Percentiles rank a stretch among this genome's conserved stretches.
Conservation (phyloP, 108 stramenopile genomes). For the Aurantiochytrium sp. region DNA sequence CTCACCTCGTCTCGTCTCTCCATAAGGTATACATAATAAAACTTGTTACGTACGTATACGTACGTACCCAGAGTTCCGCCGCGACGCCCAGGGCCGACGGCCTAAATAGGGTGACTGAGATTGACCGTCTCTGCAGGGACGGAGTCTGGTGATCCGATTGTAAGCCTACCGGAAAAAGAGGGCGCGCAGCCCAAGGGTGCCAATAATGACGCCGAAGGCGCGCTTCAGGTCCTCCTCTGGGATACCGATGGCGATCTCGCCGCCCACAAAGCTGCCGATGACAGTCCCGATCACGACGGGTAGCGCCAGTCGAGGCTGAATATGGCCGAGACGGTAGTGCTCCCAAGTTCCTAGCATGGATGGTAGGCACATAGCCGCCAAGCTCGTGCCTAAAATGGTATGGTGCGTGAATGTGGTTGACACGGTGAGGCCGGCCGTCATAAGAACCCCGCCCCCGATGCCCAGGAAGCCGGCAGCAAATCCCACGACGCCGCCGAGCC, state of each 20-base stretch:
- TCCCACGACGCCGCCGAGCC: not conserved
- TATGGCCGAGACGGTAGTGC: not conserved
- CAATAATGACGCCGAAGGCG: not conserved
- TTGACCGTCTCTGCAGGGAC: too few species aligned
- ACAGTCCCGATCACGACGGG: not conserved
- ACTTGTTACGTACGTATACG: too few species aligned
- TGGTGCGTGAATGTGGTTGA: not conserved
- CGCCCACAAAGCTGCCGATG: not conserved
- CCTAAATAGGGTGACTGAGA: too few species aligned
- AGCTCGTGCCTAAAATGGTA: not conserved
- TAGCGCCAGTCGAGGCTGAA: not conserved
- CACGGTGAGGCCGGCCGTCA: not conserved
- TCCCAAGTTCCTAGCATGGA: not conserved
- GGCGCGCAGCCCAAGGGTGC: not conserved
- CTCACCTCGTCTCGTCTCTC: not conserved
- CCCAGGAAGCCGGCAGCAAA: not conserved
- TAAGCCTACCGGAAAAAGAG: not conserved
- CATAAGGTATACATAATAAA: too few species aligned
- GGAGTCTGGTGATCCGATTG: too few species aligned
- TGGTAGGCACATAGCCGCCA: not conserved
- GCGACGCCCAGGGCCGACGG: too few species aligned
- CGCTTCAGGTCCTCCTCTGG: not conserved
- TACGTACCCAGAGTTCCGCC: too few species aligned
- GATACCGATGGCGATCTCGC: not conserved
- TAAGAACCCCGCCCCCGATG: slow-evolving; percentile 5